Evolutionary conservation across 306 rosid species (phyloP), one percentile per base, ranked within the genome.

Genomic region (Clitoria ternatea): DNA sequence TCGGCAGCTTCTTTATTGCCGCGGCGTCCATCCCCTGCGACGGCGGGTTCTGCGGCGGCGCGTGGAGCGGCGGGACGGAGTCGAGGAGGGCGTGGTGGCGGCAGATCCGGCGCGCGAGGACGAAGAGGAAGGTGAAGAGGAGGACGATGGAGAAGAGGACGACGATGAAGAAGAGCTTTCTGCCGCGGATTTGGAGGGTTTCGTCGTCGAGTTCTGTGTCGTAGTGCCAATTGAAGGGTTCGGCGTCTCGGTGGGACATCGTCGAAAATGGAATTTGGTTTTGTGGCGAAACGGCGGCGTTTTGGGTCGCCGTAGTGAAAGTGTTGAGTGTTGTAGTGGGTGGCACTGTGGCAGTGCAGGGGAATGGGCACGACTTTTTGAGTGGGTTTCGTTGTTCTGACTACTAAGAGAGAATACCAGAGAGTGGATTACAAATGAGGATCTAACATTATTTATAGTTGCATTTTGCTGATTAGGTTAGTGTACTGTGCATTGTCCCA

Each of bases 31-130:
- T 90, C 0, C 98, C 96, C 57, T 18, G 70, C 13, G 54, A 8
- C 29, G 50, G 42, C 66, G 32, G 55, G 29, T 19, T 85, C 17
- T 23, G 77, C 14, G 47, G 12, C 5, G 36, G 4, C 4, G 35
- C 19, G 18, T 23, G 77, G 14, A 54, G 9, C 0, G 74, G 9
- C 9, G 3, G 6, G 12, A 30, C 5, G 1, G 67, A 1, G 0
- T 23, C 11, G 6, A 52, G 37, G 20, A 54, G 79, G 32, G 40
- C 40, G 5, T 29, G 74, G 77, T 37, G 82, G 40, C 84, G 86
- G 86, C 85, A 84, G 75, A 83, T 35, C 96, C 95, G 85, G 1
- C 96, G 86, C 0, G 81, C 78, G 81, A 87, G 90, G 72, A 90
- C 57, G 83, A 87, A 63, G 64, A 90, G 57, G 32, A 82, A 67